Conservation (phyloP, 495 filamentous ascomycete species). For the Aspergillus avenaceus region DNA sequence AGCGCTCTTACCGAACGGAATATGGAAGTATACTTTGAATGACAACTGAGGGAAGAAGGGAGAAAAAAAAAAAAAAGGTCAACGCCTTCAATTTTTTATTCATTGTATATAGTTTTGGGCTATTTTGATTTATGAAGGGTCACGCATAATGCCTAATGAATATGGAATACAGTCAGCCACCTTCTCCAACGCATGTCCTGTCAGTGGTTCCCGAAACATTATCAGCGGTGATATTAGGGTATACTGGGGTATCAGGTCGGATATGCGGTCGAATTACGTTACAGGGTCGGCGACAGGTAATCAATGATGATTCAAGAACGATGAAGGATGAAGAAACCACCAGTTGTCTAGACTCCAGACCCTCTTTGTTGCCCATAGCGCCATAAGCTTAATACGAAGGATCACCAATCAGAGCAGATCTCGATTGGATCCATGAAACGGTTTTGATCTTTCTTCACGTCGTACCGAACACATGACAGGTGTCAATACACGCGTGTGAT, state of each 20-base stretch:
- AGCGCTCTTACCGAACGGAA: neutral
- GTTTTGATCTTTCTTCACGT: neutral
- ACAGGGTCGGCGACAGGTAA: no score
- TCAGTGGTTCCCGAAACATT: no score
- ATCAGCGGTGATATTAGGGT: no score
- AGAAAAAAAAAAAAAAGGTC: neutral
- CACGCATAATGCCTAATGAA: no score
- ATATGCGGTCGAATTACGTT: no score
- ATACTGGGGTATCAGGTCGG: no score
- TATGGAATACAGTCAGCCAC: no score
- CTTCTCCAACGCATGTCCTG: no score
- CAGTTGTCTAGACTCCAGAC: neutral
- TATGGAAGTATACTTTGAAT: conserved; percentile 3
- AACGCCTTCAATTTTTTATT: neutral
- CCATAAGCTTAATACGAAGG: neutral
- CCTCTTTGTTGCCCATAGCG: neutral
- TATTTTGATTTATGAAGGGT: no score
- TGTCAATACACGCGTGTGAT: neutral
- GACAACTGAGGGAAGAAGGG: no score
- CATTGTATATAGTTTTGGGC: neutral
- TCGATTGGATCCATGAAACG: neutral
- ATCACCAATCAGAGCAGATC: neutral
- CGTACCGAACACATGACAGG: neutral
- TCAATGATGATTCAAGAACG: no score
- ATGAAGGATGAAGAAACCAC: neutral